These are phyloP conservation scores for Penicillium glabrum DNA, from an alignment of 2,329 filamentous ascomycete species.

Conservation along the genomic window DNA sequence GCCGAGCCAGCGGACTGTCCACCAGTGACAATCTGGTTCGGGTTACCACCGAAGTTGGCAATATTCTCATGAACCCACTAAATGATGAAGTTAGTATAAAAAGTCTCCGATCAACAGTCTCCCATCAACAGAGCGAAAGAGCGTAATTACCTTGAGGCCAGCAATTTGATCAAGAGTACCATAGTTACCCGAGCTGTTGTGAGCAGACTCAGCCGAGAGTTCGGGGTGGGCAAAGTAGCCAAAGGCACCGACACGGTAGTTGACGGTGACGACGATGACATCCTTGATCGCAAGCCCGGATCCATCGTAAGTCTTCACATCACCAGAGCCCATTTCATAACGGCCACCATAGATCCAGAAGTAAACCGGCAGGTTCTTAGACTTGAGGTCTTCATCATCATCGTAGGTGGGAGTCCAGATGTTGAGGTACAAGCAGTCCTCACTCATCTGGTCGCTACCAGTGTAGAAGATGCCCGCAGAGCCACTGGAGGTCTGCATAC, in stretches of 20 bases:
- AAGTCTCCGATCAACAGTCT: neutral
- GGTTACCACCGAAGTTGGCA: neutral
- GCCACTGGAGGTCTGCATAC: neutral
- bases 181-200: constrained; percentile 1
- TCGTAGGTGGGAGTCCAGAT: neutral
- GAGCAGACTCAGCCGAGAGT: neutral
- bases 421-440: neutral
- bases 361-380: neutral
- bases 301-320: neutral
- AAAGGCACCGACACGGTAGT: neutral
- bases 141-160: neutral
- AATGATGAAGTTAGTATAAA: neutral
- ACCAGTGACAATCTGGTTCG: neutral
- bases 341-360: neutral
- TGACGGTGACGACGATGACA: neutral
- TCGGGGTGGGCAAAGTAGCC: neutral
- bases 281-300: neutral
- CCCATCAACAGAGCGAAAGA: neutral
- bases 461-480: neutral
- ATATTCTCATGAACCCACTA: neutral
- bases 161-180: neutral
- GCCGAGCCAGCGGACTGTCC: constrained; percentile 1
- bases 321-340: neutral
- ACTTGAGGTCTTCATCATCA: neutral
- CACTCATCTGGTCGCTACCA: neutral